Percentiles rank a stretch among this genome's conserved stretches.
phyloP scores from a whole-genome alignment of 768 basidiomycete species.

The Nevesoporus exiguus region DNA sequence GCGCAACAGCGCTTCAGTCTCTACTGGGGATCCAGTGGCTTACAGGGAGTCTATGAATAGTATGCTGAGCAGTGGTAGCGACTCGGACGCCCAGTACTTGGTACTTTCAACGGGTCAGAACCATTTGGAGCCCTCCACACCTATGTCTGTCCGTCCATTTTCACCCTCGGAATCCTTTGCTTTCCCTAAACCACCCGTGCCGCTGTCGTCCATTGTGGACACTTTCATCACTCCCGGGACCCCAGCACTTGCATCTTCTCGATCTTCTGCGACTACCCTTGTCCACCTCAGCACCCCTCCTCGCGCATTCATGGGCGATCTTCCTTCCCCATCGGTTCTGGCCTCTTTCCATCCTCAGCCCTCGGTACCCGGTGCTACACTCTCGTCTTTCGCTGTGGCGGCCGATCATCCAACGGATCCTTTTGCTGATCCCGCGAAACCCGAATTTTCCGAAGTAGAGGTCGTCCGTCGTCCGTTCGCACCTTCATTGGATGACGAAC shows the following conservation, averaged over 20 bases:
- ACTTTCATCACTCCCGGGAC: not conserved
- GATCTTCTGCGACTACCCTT: constrained; percentile 19
- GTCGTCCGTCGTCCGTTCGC: constrained; percentile 53
- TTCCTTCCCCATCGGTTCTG: constrained; percentile 11
- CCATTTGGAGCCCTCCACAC: constrained; percentile 33
- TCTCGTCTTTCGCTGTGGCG: not conserved
- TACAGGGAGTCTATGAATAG: constrained; percentile 41
- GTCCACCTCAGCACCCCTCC: constrained; percentile 17
- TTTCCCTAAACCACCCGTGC: constrained; percentile 61
- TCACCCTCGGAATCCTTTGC: constrained; percentile 64
- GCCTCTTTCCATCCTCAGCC: constrained; percentile 10
- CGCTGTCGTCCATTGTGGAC: not conserved
- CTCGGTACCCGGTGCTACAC: not conserved
- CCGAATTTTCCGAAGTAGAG: constrained; percentile 42
- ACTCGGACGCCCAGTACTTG: constrained; percentile 41
- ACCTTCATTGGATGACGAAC: constrained; percentile 57
- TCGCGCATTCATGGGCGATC: constrained; percentile 13
- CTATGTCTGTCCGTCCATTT: constrained; percentile 65
- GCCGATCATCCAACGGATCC: constrained; percentile 28
- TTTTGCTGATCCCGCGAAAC: constrained; percentile 32
- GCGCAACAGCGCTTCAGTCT: constrained; percentile 22
- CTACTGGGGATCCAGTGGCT: constrained; percentile 23
- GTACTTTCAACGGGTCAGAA: constrained; percentile 25
- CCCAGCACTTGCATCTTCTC: not conserved
- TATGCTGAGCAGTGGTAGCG: constrained; percentile 35